Base-by-base conservation (phyloP, 225 moss, liverwort and hornwort genomes). In the Thuidium tamariscinum region DNA sequence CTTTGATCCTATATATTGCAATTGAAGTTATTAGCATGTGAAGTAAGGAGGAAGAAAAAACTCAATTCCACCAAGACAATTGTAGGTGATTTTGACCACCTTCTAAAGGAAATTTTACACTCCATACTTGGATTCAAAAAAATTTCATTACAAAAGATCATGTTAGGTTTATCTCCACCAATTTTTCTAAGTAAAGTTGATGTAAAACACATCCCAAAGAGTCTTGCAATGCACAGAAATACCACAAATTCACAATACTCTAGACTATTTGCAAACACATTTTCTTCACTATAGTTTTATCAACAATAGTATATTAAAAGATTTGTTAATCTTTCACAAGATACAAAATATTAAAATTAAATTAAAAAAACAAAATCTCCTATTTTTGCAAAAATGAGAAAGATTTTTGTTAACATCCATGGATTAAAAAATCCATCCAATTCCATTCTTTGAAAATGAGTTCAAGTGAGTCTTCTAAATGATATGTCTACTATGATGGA, bases 351-450 rank as follows among this genome's bases (percentile, higher is more conserved):
- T 3, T 1, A 2, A 27, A 70, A 10, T 6, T 6, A 17, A 16
- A 0, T 3, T 10, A 3, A 17, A 29, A 27, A 27, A n/a, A n/a
- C n/a, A n/a, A n/a, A n/a, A n/a, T 0, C 1, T 44, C 5, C 20
- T 1, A 16, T 71, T 29, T 72, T 10, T 29, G 29, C 2, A 29
- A 29, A 8, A 25, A 16, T 10, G 30, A 46, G 30, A 32, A 18
- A 32, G 7, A 10, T 1, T 48, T 30, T 3, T 72, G 6, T 11
- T 30, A 72, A 18, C 29, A 72, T 5, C 6, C 25, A 10, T 17
- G 5, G 22, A 51, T 8, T 13, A 13, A 21, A 5, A 34, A 51
- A n/a, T n/a, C n/a, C 5, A 34, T 34, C 2, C 14, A n/a, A 51
- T 11, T 34, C 9, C 5, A n/a, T 4, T 22, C 14, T 34, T n/a